Evolutionary conservation across 805 yeast genomes (phyloP).

Genomic region (Starmerella riodocensis): DNA sequence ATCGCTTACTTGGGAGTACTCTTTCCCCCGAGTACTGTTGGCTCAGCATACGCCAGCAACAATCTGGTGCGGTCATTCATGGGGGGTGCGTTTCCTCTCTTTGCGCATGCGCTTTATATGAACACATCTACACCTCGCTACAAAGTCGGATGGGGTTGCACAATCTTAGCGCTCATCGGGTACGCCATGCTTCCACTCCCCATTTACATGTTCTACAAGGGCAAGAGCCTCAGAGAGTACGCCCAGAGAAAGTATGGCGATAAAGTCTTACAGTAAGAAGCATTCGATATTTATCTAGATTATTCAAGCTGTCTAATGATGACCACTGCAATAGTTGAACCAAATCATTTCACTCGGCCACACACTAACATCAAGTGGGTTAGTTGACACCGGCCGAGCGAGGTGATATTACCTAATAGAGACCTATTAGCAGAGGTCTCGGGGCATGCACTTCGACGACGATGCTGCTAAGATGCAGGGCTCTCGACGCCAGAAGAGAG

Average conservation of each 20-base stretch:
- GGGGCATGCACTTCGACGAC: no score
- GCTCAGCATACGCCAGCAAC: constrained; percentile 48
- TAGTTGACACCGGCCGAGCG: no score
- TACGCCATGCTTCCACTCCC: constrained; percentile 37
- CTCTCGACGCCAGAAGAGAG: neutral
- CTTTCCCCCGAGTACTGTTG: constrained; percentile 38
- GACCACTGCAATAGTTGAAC: no score
- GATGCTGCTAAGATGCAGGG: no score
- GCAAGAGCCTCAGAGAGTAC: constrained; percentile 8
- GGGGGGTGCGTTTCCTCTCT: constrained; percentile 51
- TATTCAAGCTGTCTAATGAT: no score
- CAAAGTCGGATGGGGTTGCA: constrained; percentile 50
- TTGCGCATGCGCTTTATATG: constrained; percentile 46
- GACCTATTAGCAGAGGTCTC: no score
- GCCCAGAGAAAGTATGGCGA: constrained; percentile 13
- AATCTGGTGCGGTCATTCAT: constrained; percentile 37
- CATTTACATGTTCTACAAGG: constrained; percentile 21
- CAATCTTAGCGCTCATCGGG: constrained; percentile 34
- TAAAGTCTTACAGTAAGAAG: no score
- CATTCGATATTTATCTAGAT: no score
- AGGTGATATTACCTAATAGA: no score
- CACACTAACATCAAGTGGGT: no score
- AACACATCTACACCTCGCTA: constrained; percentile 30
- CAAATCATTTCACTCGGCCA: no score
- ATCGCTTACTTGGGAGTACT: constrained; percentile 39